Conservation (phyloP, 345 rosid species). For the Microcos paniculata region DNA sequence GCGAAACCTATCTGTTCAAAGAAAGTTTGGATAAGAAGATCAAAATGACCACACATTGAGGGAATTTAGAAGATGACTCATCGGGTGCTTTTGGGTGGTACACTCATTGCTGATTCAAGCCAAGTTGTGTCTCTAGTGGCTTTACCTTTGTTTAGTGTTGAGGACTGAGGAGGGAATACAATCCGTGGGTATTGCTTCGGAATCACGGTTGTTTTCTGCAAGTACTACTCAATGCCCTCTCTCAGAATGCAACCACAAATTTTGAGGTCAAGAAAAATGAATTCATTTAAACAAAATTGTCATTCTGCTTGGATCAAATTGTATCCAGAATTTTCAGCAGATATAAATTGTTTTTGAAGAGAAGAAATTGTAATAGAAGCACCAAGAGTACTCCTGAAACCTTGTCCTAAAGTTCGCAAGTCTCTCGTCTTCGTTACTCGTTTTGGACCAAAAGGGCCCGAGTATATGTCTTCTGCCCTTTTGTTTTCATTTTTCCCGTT, state of each 20-base stretch:
- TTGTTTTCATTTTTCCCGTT: too few species aligned
- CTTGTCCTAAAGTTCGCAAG: too few species aligned
- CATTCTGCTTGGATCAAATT: not conserved
- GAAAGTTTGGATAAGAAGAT: slow-evolving; percentile 18
- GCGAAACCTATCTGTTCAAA: not conserved
- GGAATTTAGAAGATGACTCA: not conserved
- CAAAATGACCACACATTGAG: slow-evolving; percentile 12
- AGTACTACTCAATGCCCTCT: too few species aligned
- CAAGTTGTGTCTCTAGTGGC: not conserved
- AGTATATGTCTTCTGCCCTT: too few species aligned
- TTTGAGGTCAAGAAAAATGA: not conserved
- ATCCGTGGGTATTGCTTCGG: not conserved
- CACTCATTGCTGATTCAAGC: not conserved
- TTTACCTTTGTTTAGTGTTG: not conserved
- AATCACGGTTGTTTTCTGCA: not conserved
- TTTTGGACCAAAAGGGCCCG: too few species aligned
- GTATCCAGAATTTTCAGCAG: not conserved
- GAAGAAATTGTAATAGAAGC: not conserved
- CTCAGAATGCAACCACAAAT: not conserved
- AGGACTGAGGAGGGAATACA: not conserved
- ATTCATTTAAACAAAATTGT: not conserved
- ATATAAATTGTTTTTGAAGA: not conserved
- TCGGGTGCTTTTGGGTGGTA: not conserved
- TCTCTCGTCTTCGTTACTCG: too few species aligned
- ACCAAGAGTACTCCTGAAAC: too few species aligned